Percentiles rank a stretch among this genome's conserved stretches.
Evolutionary conservation across 2,329 filamentous ascomycete species (phyloP).

Genomic region (Emergomyces africanus): DNA sequence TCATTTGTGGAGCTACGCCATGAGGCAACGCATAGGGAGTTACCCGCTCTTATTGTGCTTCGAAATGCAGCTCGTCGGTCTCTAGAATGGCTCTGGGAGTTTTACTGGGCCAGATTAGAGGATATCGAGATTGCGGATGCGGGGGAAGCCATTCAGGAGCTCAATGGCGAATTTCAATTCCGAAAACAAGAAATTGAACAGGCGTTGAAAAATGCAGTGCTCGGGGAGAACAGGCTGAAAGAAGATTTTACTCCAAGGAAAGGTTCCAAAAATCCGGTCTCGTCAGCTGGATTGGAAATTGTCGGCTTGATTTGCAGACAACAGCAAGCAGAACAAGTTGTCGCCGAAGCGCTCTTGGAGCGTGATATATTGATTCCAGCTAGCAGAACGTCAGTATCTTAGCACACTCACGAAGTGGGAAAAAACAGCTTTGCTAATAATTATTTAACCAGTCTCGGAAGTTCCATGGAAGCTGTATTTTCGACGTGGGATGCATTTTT

Average conservation of each 20-base stretch:
- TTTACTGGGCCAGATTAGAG: slow-evolving; percentile 59
- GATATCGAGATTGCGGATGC: slow-evolving; percentile 10
- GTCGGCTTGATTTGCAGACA: slow-evolving; percentile 4
- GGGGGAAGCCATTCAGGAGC: slow-evolving; percentile 1
- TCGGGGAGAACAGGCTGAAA: neutral
- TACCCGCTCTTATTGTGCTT: slow-evolving; percentile 63
- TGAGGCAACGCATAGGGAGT: slow-evolving; percentile 77
- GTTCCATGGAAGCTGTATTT: slow-evolving; percentile 18
- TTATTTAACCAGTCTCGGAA: slow-evolving; percentile 16
- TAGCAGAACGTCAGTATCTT: slow-evolving; percentile 4
- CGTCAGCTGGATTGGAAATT: slow-evolving; percentile 1
- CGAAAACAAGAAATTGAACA: slow-evolving; percentile 1
- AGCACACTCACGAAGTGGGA: neutral
- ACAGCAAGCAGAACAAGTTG: neutral
- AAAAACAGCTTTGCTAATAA: neutral
- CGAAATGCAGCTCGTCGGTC: slow-evolving; percentile 56
- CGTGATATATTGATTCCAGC: slow-evolving; percentile 4
- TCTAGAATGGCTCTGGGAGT: slow-evolving; percentile 74
- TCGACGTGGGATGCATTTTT: slow-evolving; percentile 26
- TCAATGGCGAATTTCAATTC: neutral
- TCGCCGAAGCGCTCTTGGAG: slow-evolving; percentile 5
- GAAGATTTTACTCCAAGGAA: neutral
- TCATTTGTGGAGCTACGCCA: slow-evolving; percentile 83
- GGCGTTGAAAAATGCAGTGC: slow-evolving; percentile 1
- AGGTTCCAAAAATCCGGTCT: neutral